Conservation (phyloP, 2,329 filamentous ascomycete species). For the Leptographium procerum region DNA sequence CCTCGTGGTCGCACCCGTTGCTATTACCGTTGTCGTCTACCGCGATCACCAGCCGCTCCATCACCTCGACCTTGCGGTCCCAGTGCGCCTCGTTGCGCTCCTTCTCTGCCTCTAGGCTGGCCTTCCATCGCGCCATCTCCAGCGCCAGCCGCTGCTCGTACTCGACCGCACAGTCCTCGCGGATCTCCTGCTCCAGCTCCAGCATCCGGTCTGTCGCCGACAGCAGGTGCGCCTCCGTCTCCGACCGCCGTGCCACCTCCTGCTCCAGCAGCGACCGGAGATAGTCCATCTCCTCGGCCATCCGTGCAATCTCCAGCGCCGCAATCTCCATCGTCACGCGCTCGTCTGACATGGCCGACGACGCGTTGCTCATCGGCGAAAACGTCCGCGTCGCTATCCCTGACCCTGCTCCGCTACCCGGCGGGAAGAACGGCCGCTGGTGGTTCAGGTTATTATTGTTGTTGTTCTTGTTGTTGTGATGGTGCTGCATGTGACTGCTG, state of each 20-base stretch:
- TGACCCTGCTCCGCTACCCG: slow-evolving; percentile 6
- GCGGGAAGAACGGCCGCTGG: slow-evolving; percentile 30
- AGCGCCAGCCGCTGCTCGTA: slow-evolving; percentile 68
- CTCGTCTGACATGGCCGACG: slow-evolving; percentile 31
- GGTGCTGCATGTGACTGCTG: not conserved
- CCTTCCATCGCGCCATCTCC: slow-evolving; percentile 74
- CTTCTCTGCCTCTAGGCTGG: slow-evolving; percentile 63
- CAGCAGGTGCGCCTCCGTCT: slow-evolving; percentile 62
- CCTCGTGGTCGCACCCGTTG: slow-evolving; percentile 32
- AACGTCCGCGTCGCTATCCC: slow-evolving; percentile 22
- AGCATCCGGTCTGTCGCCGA: slow-evolving; percentile 55
- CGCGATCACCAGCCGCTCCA: slow-evolving; percentile 28
- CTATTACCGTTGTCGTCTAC: slow-evolving; percentile 29
- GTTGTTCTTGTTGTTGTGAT: not conserved
- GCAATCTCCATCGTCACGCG: slow-evolving; percentile 72
- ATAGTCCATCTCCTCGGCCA: slow-evolving; percentile 66
- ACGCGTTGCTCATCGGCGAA: slow-evolving; percentile 25
- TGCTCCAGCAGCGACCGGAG: slow-evolving; percentile 57
- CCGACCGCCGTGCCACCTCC: slow-evolving; percentile 57
- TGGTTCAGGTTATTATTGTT: too few relatives aligned
- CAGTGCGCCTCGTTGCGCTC: slow-evolving; percentile 75
- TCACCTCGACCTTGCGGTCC: slow-evolving; percentile 65
- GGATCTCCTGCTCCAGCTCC: slow-evolving; percentile 68
- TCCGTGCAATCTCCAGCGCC: slow-evolving; percentile 67
- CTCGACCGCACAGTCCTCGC: slow-evolving; percentile 79